phyloP scores from a whole-genome alignment of 2,329 filamentous ascomycete species.

The Stachybotrys elegans region DNA sequence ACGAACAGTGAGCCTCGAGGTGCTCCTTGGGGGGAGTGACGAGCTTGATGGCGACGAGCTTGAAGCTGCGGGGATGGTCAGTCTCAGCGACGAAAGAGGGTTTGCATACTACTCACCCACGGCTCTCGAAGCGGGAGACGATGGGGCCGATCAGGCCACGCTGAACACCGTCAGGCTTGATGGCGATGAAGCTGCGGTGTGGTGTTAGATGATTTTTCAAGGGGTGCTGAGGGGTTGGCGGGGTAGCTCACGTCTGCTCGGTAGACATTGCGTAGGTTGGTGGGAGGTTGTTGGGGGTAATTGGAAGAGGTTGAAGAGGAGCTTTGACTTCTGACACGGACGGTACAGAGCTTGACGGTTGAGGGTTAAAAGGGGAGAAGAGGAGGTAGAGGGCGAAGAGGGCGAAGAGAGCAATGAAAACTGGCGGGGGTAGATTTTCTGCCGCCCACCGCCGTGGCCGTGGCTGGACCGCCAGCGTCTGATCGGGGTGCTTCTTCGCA shows the following conservation, averaged over 20 bases:
- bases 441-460: conserved; percentile 23
- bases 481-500: conserved; percentile 16
- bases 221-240: conserved; percentile 19
- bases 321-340: conserved; percentile 22
- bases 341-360: conserved; percentile 18
- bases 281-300: conserved; percentile 17
- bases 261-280: conserved; percentile 56
- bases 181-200: conserved; percentile 88
- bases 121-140: conserved; percentile 96
- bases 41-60: conserved; percentile 98
- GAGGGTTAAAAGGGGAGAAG: conserved; percentile 24
- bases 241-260: conserved; percentile 77
- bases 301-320: conserved; percentile 19
- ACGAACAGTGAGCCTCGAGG: conserved; percentile 90
- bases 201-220: conserved; percentile 16
- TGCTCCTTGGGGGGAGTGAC: conserved; percentile 83
- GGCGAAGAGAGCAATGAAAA: conserved; percentile 34
- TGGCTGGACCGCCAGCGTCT: conserved; percentile 12
- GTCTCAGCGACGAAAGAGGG: conserved; percentile 8
- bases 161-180: conserved; percentile 99
- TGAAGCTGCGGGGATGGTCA: conserved; percentile 62
- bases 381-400: conserved; percentile 30
- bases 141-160: conserved; percentile 97
- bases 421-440: conserved; percentile 38
- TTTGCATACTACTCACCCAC: conserved; percentile 57